Base-by-base conservation (phyloP, 495 filamentous ascomycete genomes). In the Aspergillus hancockii region DNA sequence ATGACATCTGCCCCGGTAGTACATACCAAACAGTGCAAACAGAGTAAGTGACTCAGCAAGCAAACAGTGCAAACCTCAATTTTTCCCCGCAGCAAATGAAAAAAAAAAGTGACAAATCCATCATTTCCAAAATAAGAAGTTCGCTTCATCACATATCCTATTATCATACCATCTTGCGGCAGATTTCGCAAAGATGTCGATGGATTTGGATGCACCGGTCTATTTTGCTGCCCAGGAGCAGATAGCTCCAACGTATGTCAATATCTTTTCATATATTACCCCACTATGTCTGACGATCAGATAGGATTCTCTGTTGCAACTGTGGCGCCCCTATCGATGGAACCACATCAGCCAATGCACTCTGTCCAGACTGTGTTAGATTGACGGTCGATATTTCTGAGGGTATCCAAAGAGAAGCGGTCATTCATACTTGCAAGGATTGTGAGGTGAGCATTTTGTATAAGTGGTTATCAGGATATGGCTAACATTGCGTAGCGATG, bases 271-370 rank as follows among this genome's bases (percentile, higher is more conserved):
- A 55, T 58, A 34, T 34, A 57, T 58, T 25, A 50, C 5, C 21
- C n/a, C 51, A 53, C 34, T 63, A 32, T 59, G 53, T 31, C 58
- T 59, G 51, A 60, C 69, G 59, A 68, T 46, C 61, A 49, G 41
- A 54, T 50, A 96, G 89, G 9, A 95, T 96, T 66, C 89, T 97
- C 28, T 97, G 93, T 74, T 96, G 88, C 77, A 93, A 96, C 79
- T 97, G 93, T 73, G 93, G 92, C 61, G 88, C 88, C 57, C 86
- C 91, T n/a, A 95, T 97, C 58, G 90, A 94, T 71, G 93, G 93
- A 67, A 94, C 90, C n/a, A 79, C 83, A 13, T 82, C 91, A 10
- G 88, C 91, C 54, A 92, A 91, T 49, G 93, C 93, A 25, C 85
- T 97, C 49, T 98, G 94, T 74, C 87, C 89, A 66, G 92, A 97